A percentile compares a stretch with the other conserved stretches of the same genome.
These are phyloP conservation scores for Trichoderma virens DNA, from an alignment of 495 filamentous ascomycete genomes.

Conservation along the genomic window DNA sequence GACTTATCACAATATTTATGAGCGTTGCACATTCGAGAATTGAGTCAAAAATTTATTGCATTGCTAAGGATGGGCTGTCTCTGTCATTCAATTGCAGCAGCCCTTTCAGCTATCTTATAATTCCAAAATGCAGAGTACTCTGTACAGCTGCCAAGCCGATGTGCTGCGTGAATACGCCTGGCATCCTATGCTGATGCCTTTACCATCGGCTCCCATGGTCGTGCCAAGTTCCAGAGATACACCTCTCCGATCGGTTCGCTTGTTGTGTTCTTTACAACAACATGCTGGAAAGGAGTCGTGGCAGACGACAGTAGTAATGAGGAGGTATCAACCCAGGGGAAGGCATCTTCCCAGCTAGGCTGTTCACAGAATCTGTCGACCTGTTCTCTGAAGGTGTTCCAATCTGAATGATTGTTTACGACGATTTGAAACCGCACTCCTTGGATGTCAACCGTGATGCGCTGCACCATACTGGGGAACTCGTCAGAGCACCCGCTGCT, in stretches of 20 bases:
- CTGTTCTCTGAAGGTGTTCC: background rate
- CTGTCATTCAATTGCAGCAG: too few relatives aligned
- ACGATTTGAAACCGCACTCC: slow-evolving; percentile 6
- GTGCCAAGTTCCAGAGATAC: slow-evolving; percentile 8
- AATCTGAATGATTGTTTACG: slow-evolving; percentile 2
- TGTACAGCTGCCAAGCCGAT: too few relatives aligned
- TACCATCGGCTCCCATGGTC: slow-evolving; percentile 10
- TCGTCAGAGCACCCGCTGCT: background rate
- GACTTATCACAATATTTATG: background rate
- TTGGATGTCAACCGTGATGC: slow-evolving; percentile 9
- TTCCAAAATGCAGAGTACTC: too few relatives aligned
- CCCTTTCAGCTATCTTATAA: too few relatives aligned
- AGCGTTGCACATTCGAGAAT: background rate
- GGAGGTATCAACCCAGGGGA: background rate
- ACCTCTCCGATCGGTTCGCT: background rate
- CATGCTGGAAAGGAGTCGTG: background rate
- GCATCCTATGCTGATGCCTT: background rate
- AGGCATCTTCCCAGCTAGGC: background rate
- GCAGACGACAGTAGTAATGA: background rate
- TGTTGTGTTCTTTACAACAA: background rate
- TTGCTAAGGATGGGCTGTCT: background rate
- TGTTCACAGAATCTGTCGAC: slow-evolving; percentile 10
- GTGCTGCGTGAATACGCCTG: too few relatives aligned
- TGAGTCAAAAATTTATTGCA: background rate
- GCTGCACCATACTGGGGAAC: slow-evolving; percentile 6